phyloP scores from a whole-genome alignment of 306 rosid genomes.

The Hylodesmum podocarpum region DNA sequence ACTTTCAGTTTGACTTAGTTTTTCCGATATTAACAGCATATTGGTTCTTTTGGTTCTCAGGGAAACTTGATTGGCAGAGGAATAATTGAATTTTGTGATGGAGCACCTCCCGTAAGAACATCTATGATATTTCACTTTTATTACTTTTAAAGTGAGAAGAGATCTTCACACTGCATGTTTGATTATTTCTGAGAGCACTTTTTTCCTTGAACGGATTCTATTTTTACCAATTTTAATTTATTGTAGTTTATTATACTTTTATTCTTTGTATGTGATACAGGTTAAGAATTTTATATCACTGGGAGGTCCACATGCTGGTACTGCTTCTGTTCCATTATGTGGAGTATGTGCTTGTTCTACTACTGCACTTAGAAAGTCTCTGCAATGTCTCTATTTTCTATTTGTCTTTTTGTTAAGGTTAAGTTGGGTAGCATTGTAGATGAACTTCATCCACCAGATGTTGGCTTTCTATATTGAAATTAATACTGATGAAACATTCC shows the following conservation, averaged over 20 bases:
- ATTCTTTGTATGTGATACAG: slow-evolving; percentile 41
- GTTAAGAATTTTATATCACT: slow-evolving; percentile 71
- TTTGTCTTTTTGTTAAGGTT: slow-evolving; percentile 1
- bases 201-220: background rate
- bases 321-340: slow-evolving; percentile 68
- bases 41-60: slow-evolving; percentile 42
- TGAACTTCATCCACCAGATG: background rate
- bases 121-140: slow-evolving; percentile 5
- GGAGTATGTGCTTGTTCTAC: slow-evolving; percentile 52
- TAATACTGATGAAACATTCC: background rate
- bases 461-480: background rate
- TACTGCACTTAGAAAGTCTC: slow-evolving; percentile 4
- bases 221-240: slow-evolving; percentile 1
- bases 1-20: background rate
- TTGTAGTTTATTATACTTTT: background rate
- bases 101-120: slow-evolving; percentile 80
- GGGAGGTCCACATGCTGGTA: slow-evolving; percentile 84
- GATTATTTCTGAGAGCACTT: background rate
- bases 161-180: background rate
- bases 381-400: background rate
- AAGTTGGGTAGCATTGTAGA: background rate
- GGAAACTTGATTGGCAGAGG: slow-evolving; percentile 81
- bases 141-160: slow-evolving; percentile 6
- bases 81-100: slow-evolving; percentile 73
- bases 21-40: background rate